Percentiles rank a stretch among this genome's conserved stretches.
These are phyloP conservation scores for Phytophthora hybrid DNA, from an alignment of 352 stramenopile genomes.

Conservation along the genomic window DNA sequence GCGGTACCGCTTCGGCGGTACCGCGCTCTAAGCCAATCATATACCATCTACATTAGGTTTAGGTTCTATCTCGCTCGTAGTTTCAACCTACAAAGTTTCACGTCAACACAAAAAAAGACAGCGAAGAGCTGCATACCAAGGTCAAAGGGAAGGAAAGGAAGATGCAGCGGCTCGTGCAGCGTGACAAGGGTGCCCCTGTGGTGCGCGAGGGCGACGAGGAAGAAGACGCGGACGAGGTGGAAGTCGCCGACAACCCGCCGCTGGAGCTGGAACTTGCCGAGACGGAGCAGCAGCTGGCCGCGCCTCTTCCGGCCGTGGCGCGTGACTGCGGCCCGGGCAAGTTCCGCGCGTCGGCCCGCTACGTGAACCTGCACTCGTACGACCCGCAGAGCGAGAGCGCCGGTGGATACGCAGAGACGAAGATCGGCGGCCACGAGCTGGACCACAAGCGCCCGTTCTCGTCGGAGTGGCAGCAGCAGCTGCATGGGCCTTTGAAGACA, in stretches of 20 bases:
- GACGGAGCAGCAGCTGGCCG: slow-evolving; percentile 14
- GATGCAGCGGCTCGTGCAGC: slow-evolving; percentile 40
- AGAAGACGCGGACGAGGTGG: slow-evolving; percentile 13
- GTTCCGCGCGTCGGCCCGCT: slow-evolving; percentile 35
- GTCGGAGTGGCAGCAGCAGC: slow-evolving; percentile 32
- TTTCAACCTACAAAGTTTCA: slow-evolving; percentile 2
- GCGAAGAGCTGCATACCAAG: slow-evolving; percentile 17
- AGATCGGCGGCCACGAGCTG: slow-evolving; percentile 75
- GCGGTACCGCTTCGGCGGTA: not conserved
- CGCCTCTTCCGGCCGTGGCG: slow-evolving; percentile 9
- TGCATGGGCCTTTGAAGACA: slow-evolving; percentile 47
- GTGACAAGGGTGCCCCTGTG: slow-evolving; percentile 28
- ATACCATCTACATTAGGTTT: not conserved
- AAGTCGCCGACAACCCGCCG: slow-evolving; percentile 6
- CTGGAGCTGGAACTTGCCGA: slow-evolving; percentile 18
- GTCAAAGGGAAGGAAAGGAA: not conserved
- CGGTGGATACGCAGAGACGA: slow-evolving; percentile 67
- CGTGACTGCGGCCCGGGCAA: slow-evolving; percentile 30
- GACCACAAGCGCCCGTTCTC: slow-evolving; percentile 64
- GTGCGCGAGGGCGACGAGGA: slow-evolving; percentile 35
- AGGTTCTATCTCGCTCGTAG: not conserved
- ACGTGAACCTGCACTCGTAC: slow-evolving; percentile 71
- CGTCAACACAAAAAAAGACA: slow-evolving; percentile 22
- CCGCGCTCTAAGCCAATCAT: not conserved
- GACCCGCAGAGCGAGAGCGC: slow-evolving; percentile 29